Evolutionary conservation across 108 stramenopile genomes (phyloP).

Genomic region (Conticribra guillardii): DNA sequence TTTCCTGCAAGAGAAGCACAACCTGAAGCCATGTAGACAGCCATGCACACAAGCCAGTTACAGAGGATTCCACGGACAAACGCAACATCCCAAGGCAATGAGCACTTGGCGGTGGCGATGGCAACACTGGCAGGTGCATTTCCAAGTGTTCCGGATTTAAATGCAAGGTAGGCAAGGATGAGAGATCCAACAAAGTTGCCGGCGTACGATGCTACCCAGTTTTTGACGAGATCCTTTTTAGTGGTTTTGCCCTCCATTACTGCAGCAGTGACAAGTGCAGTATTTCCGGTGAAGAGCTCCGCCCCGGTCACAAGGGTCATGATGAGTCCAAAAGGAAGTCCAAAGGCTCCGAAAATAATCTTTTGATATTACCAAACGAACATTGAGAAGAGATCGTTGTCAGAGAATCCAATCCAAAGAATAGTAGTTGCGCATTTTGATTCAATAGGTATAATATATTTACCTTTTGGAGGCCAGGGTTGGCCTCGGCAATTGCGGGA

Average conservation of each 20-base stretch:
- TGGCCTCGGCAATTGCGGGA: constrained; percentile 79
- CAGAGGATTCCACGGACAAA: constrained; percentile 93
- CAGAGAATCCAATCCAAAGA: too few species aligned
- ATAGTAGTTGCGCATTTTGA: not conserved
- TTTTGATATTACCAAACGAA: not conserved
- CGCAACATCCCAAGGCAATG: constrained; percentile 77
- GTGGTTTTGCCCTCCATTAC: constrained; percentile 77
- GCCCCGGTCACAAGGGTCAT: constrained; percentile 78
- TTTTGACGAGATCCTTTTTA: constrained; percentile 61
- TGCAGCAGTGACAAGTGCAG: constrained; percentile 81
- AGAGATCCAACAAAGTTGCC: constrained; percentile 91
- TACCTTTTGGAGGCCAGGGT: constrained; percentile 89
- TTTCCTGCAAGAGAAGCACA: constrained; percentile 78
- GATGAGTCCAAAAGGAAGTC: constrained; percentile 88
- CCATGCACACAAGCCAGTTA: constrained; percentile 97
- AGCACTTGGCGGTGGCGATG: constrained; percentile 84
- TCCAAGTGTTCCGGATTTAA: constrained; percentile 75
- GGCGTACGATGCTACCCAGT: constrained; percentile 74
- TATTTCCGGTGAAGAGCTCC: constrained; percentile 83
- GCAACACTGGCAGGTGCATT: constrained; percentile 69
- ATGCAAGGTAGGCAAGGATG: constrained; percentile 80
- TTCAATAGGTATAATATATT: constrained; percentile 5
- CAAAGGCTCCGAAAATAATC: constrained; percentile 86
- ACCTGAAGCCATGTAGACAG: constrained; percentile 91
- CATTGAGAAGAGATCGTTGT: not conserved